These are phyloP conservation scores for Lactarius hengduanensis DNA, from an alignment of 768 basidiomycete genomes.

Conservation along the genomic window DNA sequence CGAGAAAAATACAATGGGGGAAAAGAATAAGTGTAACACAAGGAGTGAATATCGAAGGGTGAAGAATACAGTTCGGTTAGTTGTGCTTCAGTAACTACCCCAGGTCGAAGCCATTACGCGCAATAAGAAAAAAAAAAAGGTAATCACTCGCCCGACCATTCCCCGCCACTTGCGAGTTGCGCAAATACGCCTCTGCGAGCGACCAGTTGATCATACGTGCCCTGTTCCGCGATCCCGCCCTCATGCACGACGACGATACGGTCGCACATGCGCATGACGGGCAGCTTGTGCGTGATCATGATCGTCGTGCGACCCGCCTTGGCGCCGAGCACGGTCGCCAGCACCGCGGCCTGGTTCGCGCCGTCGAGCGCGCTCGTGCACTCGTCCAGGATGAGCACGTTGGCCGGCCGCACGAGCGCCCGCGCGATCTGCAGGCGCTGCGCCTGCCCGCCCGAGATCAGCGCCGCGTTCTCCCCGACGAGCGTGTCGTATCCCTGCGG, in stretches of 20 bases:
- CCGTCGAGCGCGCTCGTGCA: constrained; percentile 92
- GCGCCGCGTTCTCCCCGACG: constrained; percentile 88
- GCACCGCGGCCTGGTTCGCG: constrained; percentile 77
- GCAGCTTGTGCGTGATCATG: constrained; percentile 91
- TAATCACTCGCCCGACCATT: constrained; percentile 45
- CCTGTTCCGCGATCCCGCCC: constrained; percentile 78
- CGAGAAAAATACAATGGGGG: constrained; percentile 4
- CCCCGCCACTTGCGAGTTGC: constrained; percentile 74
- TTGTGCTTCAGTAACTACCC: constrained; percentile 13
- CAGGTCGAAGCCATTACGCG: constrained; percentile 11
- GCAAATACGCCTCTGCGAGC: constrained; percentile 69
- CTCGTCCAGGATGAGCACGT: constrained; percentile 86
- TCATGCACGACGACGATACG: constrained; percentile 76
- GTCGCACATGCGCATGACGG: constrained; percentile 91
- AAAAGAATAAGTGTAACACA: background rate
- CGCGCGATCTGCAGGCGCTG: constrained; percentile 92
- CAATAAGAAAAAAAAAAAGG: background rate
- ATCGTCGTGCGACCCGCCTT: constrained; percentile 77
- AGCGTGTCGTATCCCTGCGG: constrained; percentile 85
- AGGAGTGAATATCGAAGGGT: constrained; percentile 22
- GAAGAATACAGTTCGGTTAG: background rate
- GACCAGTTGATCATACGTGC: constrained; percentile 70
- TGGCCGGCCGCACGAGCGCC: constrained; percentile 72
- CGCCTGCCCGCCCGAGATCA: constrained; percentile 93
- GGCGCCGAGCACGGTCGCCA: constrained; percentile 69